A percentile compares a stretch with the other conserved stretches of the same genome.
Conservation (phyloP, 148 eudicot species). For the Heliosperma pusillum region DNA sequence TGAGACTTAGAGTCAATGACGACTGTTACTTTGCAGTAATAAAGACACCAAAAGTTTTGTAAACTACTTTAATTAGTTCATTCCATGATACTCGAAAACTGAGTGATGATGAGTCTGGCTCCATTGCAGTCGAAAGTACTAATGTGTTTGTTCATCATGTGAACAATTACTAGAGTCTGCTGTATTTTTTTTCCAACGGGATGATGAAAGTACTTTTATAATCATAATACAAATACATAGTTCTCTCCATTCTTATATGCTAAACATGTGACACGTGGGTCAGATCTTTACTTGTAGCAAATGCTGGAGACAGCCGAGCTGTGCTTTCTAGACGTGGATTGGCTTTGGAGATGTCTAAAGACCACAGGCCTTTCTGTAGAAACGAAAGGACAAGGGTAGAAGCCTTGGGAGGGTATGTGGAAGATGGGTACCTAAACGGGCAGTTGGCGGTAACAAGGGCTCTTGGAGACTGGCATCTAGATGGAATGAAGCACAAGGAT, state of each 20-base stretch:
- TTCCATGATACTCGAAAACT: background rate
- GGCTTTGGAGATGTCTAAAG: slow-evolving; percentile 82
- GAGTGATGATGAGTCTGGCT: background rate
- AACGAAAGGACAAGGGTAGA: slow-evolving; percentile 67
- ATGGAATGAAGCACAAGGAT: slow-evolving; percentile 59
- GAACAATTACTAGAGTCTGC: background rate
- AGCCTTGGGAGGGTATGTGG: slow-evolving; percentile 74
- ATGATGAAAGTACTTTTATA: background rate
- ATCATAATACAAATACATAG: background rate
- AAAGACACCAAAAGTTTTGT: too few relatives aligned
- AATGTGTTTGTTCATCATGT: background rate
- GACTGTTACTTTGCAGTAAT: too few relatives aligned
- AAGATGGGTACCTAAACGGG: slow-evolving; percentile 84
- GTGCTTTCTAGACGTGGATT: slow-evolving; percentile 71
- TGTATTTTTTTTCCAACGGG: background rate
- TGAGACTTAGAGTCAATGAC: too few relatives aligned
- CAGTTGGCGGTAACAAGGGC: slow-evolving; percentile 84
- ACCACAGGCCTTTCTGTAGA: slow-evolving; percentile 77
- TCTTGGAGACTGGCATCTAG: slow-evolving; percentile 86
- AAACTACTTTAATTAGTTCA: too few relatives aligned
- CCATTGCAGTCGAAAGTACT: background rate
- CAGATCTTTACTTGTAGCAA: slow-evolving; percentile 97
- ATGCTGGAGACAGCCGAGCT: slow-evolving; percentile 96
- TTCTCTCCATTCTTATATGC: slow-evolving; percentile 10
- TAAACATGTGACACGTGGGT: slow-evolving; percentile 29